A percentile compares a stretch with the other conserved stretches of the same genome.
phyloP scores from a whole-genome alignment of 768 basidiomycete genomes.

The Hysterangium stoloniferum region DNA sequence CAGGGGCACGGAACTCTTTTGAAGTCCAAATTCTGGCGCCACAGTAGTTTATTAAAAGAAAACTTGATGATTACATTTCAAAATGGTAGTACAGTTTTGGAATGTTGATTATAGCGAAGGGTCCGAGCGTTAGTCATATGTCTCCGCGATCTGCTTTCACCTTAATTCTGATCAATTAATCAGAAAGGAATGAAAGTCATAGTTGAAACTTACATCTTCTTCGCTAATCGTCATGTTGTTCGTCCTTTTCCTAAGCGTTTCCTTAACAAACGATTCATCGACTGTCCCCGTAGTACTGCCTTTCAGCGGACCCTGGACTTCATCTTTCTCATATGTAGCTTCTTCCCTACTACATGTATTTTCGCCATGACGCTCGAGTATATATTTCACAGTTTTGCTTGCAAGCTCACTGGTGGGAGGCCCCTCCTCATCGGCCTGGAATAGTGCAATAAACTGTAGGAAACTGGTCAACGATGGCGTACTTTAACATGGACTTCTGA shows the following conservation, averaged over 20 bases:
- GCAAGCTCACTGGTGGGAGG: constrained; percentile 15
- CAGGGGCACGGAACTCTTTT: too few relatives aligned
- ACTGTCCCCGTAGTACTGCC: constrained; percentile 19
- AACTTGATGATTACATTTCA: too few relatives aligned
- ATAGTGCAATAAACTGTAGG: background rate
- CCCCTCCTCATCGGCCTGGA: constrained; percentile 20
- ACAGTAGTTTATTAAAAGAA: too few relatives aligned
- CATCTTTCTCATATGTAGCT: constrained; percentile 20
- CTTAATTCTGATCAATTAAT: background rate
- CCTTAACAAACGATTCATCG: background rate
- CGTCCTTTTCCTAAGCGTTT: background rate
- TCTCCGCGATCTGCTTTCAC: constrained; percentile 8
- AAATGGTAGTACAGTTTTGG: too few relatives aligned
- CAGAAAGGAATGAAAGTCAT: background rate
- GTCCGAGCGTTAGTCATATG: too few relatives aligned
- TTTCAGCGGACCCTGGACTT: constrained; percentile 20
- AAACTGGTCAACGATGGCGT: background rate
- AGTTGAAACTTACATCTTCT: constrained; percentile 1
- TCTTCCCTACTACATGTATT: constrained; percentile 4
- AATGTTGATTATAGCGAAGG: too few relatives aligned
- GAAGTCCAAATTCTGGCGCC: too few relatives aligned
- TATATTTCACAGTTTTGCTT: constrained; percentile 20
- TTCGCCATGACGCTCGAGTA: constrained; percentile 20
- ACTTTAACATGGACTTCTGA: constrained; percentile 66
- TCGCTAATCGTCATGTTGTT: constrained; percentile 6